A percentile compares a stretch with the other conserved stretches of the same genome.
Evolutionary conservation across 257 asterid species (phyloP).

Genomic region (Solanum sparsipilum): DNA sequence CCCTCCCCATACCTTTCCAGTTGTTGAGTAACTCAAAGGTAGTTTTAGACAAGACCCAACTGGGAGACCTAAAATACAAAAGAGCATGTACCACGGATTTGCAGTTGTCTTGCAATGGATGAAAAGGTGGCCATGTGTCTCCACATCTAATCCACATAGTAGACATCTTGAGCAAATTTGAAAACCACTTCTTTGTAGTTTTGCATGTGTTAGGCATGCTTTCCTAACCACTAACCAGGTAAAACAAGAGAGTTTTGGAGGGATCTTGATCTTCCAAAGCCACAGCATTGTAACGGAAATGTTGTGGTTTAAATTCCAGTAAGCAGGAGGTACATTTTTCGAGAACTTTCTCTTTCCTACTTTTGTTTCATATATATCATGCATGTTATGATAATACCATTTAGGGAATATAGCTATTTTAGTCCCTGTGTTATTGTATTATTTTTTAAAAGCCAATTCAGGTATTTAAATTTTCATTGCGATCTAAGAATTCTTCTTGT

Average conservation of each 20-base stretch:
- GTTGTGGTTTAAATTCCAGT: not conserved
- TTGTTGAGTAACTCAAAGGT: not conserved
- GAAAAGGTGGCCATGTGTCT: not conserved
- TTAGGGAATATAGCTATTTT: not conserved
- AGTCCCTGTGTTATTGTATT: not conserved
- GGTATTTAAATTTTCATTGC: not conserved
- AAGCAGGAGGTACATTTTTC: not conserved
- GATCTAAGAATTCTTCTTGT: not conserved
- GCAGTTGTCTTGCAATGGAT: not conserved
- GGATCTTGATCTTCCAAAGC: not conserved
- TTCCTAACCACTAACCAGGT: not conserved
- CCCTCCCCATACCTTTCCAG: not conserved
- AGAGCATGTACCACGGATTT: not conserved
- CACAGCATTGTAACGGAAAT: not conserved
- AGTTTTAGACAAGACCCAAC: not conserved
- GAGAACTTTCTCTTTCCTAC: not conserved
- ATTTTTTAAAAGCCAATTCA: not conserved
- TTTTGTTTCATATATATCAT: not conserved
- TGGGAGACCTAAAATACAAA: not conserved
- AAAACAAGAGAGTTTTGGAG: not conserved
- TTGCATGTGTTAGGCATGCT: not conserved
- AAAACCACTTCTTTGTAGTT: not conserved
- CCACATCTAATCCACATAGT: not conserved
- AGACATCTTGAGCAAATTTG: not conserved
- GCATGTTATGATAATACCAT: not conserved